phyloP scores from a whole-genome alignment of 164 flowering plant species.

The Magnolia sinica region DNA sequence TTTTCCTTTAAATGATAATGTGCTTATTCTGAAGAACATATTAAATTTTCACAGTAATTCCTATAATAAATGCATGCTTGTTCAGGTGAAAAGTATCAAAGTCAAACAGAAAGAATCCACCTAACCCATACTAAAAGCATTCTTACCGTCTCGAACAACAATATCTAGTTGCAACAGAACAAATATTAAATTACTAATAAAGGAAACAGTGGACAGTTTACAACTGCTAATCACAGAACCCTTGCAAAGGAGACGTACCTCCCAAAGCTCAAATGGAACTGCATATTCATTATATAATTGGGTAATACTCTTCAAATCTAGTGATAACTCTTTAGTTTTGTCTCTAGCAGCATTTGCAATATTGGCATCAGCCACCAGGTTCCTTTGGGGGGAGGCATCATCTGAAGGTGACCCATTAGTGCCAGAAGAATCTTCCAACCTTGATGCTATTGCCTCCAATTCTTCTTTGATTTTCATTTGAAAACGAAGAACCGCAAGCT shows the following conservation, averaged over 20 bases:
- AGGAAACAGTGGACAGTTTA: neutral
- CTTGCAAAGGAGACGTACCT: slow-evolving; percentile 41
- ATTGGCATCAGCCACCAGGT: slow-evolving; percentile 29
- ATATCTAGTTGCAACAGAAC: neutral
- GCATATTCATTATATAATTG: slow-evolving; percentile 95
- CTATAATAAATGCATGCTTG: too few species aligned
- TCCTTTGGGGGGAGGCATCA: slow-evolving; percentile 41
- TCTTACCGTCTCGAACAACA: neutral
- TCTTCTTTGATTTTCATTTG: slow-evolving; percentile 87
- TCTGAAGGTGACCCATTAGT: slow-evolving; percentile 38
- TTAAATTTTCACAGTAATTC: too few species aligned
- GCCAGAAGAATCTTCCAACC: slow-evolving; percentile 39
- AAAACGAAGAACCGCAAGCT: slow-evolving; percentile 89
- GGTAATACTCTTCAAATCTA: slow-evolving; percentile 86
- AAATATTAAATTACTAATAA: neutral
- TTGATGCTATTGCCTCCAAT: slow-evolving; percentile 61
- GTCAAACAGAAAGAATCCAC: neutral
- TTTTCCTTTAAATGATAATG: too few species aligned
- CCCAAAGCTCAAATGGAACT: slow-evolving; percentile 98
- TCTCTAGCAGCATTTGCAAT: slow-evolving; percentile 45
- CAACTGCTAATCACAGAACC: neutral
- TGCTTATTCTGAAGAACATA: too few species aligned
- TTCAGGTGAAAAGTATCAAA: neutral
- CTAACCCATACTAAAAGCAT: neutral
- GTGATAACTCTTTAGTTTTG: slow-evolving; percentile 79